Evolutionary conservation across 805 yeast species (phyloP), one percentile per base, ranked within the genome.

Genomic region (Hanseniaspora thailandica): DNA sequence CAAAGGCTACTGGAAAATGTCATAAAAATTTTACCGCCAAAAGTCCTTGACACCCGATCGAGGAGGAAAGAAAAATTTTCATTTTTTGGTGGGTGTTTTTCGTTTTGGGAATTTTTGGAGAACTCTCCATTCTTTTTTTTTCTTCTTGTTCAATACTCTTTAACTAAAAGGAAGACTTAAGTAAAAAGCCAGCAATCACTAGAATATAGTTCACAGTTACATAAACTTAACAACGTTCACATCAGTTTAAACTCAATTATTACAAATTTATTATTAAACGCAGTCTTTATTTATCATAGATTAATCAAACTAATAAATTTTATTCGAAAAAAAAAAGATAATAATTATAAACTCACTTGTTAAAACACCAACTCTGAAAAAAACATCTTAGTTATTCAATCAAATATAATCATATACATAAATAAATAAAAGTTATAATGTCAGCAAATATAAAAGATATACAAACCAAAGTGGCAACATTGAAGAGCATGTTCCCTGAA

Each of bases 401-500:
- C 25, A 30, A 25, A 30, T 31, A 48, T 12, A 26, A 31, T 17
- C 8, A 47, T 19, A 45, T 19, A 51, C 26, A 38, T 36, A 43
- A 23, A 39, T 9, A 47, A 6, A 47, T 19, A 13, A 23, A 43
- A 17, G 10, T 23, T 40, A 47, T 8, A 52, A 55, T 56, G 59
- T 55, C 56, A 36, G 39, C 36, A 54, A 44, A 47, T 43, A 60
- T 59, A 47, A 67, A 65, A 40, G 71, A 66, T 47, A 56, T 63
- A 45, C 66, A 66, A 55, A 61, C 61, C 52, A 71, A 76, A 65
- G 71, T 78, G 55, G 69, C 69, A 52, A 78, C 84, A 35, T 76
- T 90, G 60, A 68, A 75, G 48, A 97, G 90, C 69, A 75, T 93
- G 73, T 89, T 93, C 71, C 95, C 97, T 43, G 96, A 86, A 65